phyloP scores from a whole-genome alignment of 2,329 filamentous ascomycete species.

The Exophiala dermatitidis region DNA sequence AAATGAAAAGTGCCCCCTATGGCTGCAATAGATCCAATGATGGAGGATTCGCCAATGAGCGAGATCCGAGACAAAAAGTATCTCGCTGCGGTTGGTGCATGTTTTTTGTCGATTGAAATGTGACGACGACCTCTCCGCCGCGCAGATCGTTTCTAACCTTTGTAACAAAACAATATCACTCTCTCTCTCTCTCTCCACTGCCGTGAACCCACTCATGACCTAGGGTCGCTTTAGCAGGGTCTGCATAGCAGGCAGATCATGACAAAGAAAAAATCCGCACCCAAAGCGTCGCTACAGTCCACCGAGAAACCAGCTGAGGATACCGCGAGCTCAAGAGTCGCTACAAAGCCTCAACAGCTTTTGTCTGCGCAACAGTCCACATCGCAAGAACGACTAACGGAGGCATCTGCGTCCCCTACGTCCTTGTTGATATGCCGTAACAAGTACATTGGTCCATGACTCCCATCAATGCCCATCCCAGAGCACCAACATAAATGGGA shows the following conservation, averaged over 20 bases:
- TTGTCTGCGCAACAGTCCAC: neutral
- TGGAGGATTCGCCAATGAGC: too few species aligned
- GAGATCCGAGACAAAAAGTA: too few species aligned
- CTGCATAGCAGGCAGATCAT: slow-evolving; percentile 5
- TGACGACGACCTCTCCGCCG: too few species aligned
- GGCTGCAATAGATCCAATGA: too few species aligned
- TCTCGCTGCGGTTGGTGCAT: too few species aligned
- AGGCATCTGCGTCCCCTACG: slow-evolving; percentile 33
- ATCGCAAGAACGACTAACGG: neutral
- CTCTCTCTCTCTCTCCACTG: neutral
- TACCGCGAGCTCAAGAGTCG: neutral
- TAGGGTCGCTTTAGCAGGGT: neutral
- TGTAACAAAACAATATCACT: neutral
- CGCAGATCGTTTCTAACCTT: too few species aligned
- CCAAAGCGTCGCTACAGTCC: slow-evolving; percentile 7
- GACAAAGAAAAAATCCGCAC: slow-evolving; percentile 15
- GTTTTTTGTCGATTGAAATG: too few species aligned
- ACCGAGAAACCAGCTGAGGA: neutral
- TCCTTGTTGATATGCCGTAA: slow-evolving; percentile 59
- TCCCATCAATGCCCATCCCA: neutral
- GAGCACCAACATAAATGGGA: neutral
- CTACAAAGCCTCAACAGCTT: neutral
- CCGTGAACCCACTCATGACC: neutral
- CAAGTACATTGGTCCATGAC: slow-evolving; percentile 46
- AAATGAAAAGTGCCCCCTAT: too few species aligned